Conservation (phyloP, 192 early-diverging fungal genomes). For the Entomortierella parvispora region DNA sequence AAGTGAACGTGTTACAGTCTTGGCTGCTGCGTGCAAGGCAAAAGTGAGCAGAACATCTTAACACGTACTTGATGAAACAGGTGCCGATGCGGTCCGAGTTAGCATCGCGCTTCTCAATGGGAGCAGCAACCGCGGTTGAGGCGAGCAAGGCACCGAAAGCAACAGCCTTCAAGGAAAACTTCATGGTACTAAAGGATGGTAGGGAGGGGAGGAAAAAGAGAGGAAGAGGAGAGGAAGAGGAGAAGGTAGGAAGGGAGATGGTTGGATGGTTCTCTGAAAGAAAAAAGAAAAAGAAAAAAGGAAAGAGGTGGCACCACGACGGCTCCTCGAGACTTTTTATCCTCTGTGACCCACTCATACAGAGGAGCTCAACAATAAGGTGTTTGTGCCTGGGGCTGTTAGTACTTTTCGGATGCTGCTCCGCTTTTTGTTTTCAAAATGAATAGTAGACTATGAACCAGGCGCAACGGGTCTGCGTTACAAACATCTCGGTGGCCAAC, state of each 20-base stretch:
- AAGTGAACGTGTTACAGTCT: not conserved
- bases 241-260: not conserved
- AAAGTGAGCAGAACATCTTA: not conserved
- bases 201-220: conserved; percentile 4
- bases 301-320: not conserved
- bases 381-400: too few relatives aligned
- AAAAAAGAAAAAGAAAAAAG: conserved; percentile 2
- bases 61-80: conserved; percentile 33
- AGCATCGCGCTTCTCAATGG: conserved; percentile 40
- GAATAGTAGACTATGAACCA: too few relatives aligned
- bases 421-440: too few relatives aligned
- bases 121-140: conserved; percentile 26
- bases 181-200: conserved; percentile 15
- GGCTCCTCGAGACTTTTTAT: too few relatives aligned
- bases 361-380: too few relatives aligned
- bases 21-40: not conserved
- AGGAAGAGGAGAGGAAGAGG: not conserved
- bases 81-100: conserved; percentile 30
- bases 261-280: conserved; percentile 9
- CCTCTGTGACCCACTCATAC: too few relatives aligned
- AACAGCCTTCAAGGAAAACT: conserved; percentile 44
- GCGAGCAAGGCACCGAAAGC: conserved; percentile 30
- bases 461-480: too few relatives aligned
- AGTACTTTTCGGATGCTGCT: too few relatives aligned
- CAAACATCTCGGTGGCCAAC: too few relatives aligned